Evolutionary conservation across 2,329 filamentous ascomycete species (phyloP).

Genomic region (Rutstroemia sp.): DNA sequence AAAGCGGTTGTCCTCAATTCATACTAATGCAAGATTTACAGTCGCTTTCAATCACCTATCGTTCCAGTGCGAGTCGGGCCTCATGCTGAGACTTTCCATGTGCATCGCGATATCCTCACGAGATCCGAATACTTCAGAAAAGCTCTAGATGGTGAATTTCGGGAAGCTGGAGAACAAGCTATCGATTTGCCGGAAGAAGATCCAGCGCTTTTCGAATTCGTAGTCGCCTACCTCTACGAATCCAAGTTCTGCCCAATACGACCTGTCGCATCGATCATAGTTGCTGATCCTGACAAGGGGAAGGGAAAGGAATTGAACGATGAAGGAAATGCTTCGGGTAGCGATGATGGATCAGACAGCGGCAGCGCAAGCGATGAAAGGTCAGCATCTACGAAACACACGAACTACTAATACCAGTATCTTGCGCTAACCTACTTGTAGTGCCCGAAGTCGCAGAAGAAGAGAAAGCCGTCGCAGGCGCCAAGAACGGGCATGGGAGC

Average conservation of each 20-base stretch:
- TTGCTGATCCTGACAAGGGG: conserved; percentile 29
- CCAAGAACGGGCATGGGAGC: conserved; percentile 32
- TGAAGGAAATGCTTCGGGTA: conserved; percentile 18
- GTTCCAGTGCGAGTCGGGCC: conserved; percentile 40
- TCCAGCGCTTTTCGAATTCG: conserved; percentile 43
- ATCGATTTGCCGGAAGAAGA: conserved; percentile 45
- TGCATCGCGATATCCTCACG: conserved; percentile 40
- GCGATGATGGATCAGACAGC: conserved; percentile 29
- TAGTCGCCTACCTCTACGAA: conserved; percentile 45
- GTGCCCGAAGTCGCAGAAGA: conserved; percentile 29
- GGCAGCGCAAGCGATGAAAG: conserved; percentile 33
- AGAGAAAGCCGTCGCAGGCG: conserved; percentile 31
- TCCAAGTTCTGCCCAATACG: conserved; percentile 39
- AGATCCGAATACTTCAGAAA: conserved; percentile 42
- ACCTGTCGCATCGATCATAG: conserved; percentile 30
- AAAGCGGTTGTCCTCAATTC: neutral
- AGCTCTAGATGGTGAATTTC: conserved; percentile 41
- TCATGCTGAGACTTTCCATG: conserved; percentile 38
- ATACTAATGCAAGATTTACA: conserved; percentile 14
- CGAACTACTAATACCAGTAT: neutral
- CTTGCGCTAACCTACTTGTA: conserved; percentile 11
- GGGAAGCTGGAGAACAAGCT: conserved; percentile 38
- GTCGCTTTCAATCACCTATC: conserved; percentile 39
- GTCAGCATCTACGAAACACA: conserved; percentile 8
- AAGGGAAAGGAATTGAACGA: conserved; percentile 37